Evolutionary conservation across 805 yeast genomes (phyloP).

Genomic region (Ogataea minuta): DNA sequence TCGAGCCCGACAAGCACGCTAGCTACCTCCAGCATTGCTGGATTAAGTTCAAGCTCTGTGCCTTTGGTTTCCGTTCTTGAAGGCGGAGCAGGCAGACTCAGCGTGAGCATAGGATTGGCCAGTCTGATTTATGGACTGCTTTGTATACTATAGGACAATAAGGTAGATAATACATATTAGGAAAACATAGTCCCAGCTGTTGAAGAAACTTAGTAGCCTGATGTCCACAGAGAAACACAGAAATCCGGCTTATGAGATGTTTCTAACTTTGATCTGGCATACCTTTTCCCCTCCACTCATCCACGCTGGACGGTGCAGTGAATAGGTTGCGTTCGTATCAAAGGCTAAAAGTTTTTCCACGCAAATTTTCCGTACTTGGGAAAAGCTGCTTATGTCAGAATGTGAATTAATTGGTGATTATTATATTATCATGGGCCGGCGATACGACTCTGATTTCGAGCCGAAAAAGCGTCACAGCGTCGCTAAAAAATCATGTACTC

Average conservation of each 20-base stretch:
- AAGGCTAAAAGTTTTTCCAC: constrained; percentile 7
- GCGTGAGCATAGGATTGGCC: constrained; percentile 11
- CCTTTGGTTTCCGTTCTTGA: constrained; percentile 17
- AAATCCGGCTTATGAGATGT: constrained; percentile 40
- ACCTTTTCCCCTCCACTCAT: constrained; percentile 47
- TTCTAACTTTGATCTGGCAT: constrained; percentile 34
- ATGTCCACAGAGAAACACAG: constrained; percentile 20
- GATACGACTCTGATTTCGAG: constrained; percentile 4
- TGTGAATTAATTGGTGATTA: not conserved
- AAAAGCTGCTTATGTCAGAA: constrained; percentile 4
- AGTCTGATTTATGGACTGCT: constrained; percentile 14
- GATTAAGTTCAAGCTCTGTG: constrained; percentile 5
- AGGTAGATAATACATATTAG: constrained; percentile 21
- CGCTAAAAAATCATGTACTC: not conserved
- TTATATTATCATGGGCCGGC: constrained; percentile 1
- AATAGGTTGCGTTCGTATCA: constrained; percentile 45
- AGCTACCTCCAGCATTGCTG: constrained; percentile 4
- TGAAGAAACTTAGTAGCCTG: constrained; percentile 42
- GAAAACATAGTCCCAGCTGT: constrained; percentile 3
- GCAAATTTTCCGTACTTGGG: constrained; percentile 1
- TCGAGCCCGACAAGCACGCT: constrained; percentile 7
- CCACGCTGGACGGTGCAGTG: constrained; percentile 42
- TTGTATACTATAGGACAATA: constrained; percentile 10
- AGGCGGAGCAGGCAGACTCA: constrained; percentile 17
- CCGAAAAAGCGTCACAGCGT: not conserved